Conservation (phyloP, 176 grass and related monocot genomes). For the Olyra latifolia region DNA sequence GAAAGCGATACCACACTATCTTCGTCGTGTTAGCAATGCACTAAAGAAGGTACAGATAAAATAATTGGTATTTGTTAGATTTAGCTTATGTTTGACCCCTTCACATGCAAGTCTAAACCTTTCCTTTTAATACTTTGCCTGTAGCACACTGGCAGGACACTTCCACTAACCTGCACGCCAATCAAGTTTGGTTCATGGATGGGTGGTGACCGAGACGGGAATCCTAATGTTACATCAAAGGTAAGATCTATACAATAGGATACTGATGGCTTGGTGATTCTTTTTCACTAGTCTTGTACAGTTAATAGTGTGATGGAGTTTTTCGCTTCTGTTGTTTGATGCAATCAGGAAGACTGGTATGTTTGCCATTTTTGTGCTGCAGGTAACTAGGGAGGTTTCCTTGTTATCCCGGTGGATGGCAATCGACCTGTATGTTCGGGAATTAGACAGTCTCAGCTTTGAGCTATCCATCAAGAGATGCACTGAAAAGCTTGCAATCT, state of each 20-base stretch:
- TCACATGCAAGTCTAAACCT: neutral
- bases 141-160: slow-evolving; percentile 81
- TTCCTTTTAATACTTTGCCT: slow-evolving; percentile 13
- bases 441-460: slow-evolving; percentile 91
- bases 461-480: slow-evolving; percentile 87
- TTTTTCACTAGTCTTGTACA: neutral
- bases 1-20: slow-evolving; percentile 88
- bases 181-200: slow-evolving; percentile 99
- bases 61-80: neutral
- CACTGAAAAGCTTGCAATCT: slow-evolving; percentile 57
- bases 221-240: slow-evolving; percentile 96
- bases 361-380: slow-evolving; percentile 14
- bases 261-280: neutral
- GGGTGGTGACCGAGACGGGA: slow-evolving; percentile 92
- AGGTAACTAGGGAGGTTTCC: slow-evolving; percentile 93
- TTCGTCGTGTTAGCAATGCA: slow-evolving; percentile 91
- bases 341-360: slow-evolving; percentile 2
- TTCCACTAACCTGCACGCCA: slow-evolving; percentile 89
- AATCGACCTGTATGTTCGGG: slow-evolving; percentile 76
- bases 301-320: neutral
- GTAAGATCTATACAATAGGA: slow-evolving; percentile 40
- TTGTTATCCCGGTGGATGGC: slow-evolving; percentile 94
- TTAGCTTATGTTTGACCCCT: slow-evolving; percentile 9
- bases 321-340: neutral
- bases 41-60: slow-evolving; percentile 75